Base-by-base conservation (phyloP, 139 green algal species). In the Auxenochlorella pyrenoidosa region DNA sequence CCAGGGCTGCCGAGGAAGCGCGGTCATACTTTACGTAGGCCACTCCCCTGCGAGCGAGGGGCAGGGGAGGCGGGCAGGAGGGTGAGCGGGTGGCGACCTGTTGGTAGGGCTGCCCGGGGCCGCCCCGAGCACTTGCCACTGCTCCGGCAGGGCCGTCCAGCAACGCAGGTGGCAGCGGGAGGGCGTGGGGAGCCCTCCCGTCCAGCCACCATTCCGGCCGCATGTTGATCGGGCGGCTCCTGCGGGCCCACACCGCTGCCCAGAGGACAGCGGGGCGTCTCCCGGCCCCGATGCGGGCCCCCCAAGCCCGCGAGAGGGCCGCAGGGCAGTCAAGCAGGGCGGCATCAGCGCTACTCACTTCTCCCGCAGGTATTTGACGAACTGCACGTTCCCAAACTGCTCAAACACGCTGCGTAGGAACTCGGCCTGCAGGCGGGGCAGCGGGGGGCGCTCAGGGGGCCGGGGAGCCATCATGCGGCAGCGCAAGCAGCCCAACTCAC, bases 11-110 rank as follows among this genome's bases (percentile, higher is more conserved):
- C 10, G 89, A 93, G 18, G 92, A 96, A 0, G 96, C 96, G 60
- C 92, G 95, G 75, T 96, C 94, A 90, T 94, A 98, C 90, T 97
- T 97, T 36, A 98, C 94, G 85, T 98, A 98, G 13, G 96, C 96
- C 41, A 98, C 96, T 32, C 47, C 73, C 89, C 89, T 91, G 88
- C 71, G 65, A 28, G 21, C 26, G 82, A 34, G 66, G 54, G 60
- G 73, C 30, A 60, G 73, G 32, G 43, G n/a, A 38, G 59, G 79
- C 18, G 16, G 54, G 54, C 54, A 63, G 54, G 24, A 36, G 79
- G 59, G 75, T 68, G 30, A 10, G n/a, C 54, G 54, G 54, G 54
- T 63, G 54, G 54, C 54, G 54, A 63, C 54, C 54, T 63, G 54
- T 63, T 63, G 54, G 54, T 63, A 63, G 54, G 54, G 54, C 54